These are phyloP conservation scores for Mentha longifolia DNA, from an alignment of 257 asterid species.

Conservation along the genomic window DNA sequence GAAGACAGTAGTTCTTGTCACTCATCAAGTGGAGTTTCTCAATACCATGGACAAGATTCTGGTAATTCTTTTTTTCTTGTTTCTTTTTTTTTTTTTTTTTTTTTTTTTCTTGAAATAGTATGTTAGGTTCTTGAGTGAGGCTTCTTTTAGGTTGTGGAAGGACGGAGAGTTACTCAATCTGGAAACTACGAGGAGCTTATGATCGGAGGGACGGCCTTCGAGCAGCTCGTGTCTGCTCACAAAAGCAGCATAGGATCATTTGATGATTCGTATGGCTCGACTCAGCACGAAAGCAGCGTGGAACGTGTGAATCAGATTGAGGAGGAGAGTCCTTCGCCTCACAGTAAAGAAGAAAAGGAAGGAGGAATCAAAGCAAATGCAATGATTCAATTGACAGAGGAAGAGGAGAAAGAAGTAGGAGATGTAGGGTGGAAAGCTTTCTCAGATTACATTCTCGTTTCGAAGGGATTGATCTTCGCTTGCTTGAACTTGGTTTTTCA, in stretches of 20 bases:
- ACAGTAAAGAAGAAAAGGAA: constrained; percentile 39
- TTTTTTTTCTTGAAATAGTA: neutral
- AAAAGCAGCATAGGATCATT: constrained; percentile 44
- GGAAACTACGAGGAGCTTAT: constrained; percentile 62
- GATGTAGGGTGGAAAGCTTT: constrained; percentile 58
- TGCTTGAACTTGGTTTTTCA: constrained; percentile 36
- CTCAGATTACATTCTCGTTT: constrained; percentile 49
- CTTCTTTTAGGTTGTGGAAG: constrained; percentile 60
- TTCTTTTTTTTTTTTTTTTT: neutral
- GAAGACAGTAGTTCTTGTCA: constrained; percentile 76
- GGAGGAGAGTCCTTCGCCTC: constrained; percentile 22
- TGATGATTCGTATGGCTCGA: constrained; percentile 36
- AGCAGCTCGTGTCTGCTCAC: constrained; percentile 70
- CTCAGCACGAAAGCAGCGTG: constrained; percentile 12
- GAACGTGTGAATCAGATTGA: constrained; percentile 21
- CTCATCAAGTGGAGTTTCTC: constrained; percentile 88
- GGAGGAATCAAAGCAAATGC: constrained; percentile 42
- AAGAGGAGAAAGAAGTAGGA: constrained; percentile 67
- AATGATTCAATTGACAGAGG: constrained; percentile 64
- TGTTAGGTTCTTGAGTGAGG: neutral
- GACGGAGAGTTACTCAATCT: constrained; percentile 60
- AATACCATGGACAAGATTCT: constrained; percentile 59
- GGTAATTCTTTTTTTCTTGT: constrained; percentile 47
- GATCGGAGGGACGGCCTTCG: constrained; percentile 61
- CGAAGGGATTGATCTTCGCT: constrained; percentile 48